phyloP scores from a whole-genome alignment of 1,284 basidiomycete species.

The Cystobasidiaceae sp. region DNA sequence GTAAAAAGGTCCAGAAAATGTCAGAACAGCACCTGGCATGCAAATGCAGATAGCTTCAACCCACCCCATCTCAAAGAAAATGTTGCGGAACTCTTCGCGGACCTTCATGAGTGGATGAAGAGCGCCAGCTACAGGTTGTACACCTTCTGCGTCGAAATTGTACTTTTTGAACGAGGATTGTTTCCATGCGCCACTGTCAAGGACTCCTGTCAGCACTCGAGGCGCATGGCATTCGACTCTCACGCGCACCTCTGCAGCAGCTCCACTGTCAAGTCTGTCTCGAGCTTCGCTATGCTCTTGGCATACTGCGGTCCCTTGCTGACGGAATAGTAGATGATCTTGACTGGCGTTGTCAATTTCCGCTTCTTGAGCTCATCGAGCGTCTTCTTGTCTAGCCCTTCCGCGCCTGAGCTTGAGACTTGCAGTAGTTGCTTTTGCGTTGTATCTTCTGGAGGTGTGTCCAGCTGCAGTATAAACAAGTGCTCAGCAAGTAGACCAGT shows the following conservation, averaged over 20 bases:
- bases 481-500: background rate
- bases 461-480: background rate
- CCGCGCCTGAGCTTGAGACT: slow-evolving; percentile 41
- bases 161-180: slow-evolving; percentile 92
- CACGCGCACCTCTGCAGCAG: slow-evolving; percentile 78
- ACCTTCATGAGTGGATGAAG: slow-evolving; percentile 96
- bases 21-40: background rate
- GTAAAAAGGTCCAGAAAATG: background rate
- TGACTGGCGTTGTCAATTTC: slow-evolving; percentile 71
- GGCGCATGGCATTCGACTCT: background rate
- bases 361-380: slow-evolving; percentile 85
- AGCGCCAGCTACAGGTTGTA: slow-evolving; percentile 79
- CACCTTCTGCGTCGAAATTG: slow-evolving; percentile 96
- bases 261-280: slow-evolving; percentile 93
- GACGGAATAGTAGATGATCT: slow-evolving; percentile 90
- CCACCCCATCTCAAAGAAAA: slow-evolving; percentile 99
- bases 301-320: slow-evolving; percentile 82
- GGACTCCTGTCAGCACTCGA: background rate
- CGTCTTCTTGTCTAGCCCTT: slow-evolving; percentile 61
- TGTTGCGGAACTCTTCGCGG: slow-evolving; percentile 92
- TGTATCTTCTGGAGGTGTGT: slow-evolving; percentile 49
- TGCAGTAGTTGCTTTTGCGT: slow-evolving; percentile 12
- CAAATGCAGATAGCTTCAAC: slow-evolving; percentile 37
- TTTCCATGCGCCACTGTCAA: slow-evolving; percentile 77
- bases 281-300: slow-evolving; percentile 89